These are phyloP conservation scores for Metschnikowia koreensis DNA, from an alignment of 805 yeast species.

Conservation along the genomic window DNA sequence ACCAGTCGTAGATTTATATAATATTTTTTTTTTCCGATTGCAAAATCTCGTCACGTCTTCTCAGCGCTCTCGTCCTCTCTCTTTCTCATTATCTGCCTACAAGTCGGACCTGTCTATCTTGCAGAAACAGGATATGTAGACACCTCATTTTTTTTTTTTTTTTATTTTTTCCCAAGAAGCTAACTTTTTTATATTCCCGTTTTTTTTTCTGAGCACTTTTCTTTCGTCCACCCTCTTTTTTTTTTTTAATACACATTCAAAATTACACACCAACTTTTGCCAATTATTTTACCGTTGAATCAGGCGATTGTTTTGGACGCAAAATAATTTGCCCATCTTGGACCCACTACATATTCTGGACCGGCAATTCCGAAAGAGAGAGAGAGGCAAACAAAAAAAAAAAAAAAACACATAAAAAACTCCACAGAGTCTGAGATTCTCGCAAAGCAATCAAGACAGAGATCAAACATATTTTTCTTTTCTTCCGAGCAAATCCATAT, in stretches of 20 bases:
- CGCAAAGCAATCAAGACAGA: too few relatives aligned
- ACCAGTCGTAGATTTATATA: too few relatives aligned
- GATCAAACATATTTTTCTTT: too few relatives aligned
- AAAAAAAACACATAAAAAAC: background rate
- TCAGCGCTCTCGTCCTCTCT: background rate
- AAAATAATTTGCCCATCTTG: too few relatives aligned
- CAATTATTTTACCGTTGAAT: background rate
- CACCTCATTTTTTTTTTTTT: constrained; percentile 7
- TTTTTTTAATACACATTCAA: background rate
- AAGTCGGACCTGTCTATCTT: constrained; percentile 1
- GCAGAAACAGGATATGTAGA: constrained; percentile 11
- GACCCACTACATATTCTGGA: too few relatives aligned
- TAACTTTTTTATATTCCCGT: background rate
- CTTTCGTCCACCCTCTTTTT: background rate
- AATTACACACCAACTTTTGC: background rate
- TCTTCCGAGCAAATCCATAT: constrained; percentile 67
- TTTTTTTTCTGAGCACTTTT: background rate
- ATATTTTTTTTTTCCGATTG: background rate
- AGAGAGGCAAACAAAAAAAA: too few relatives aligned
- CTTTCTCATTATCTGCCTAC: constrained; percentile 2
- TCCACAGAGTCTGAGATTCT: too few relatives aligned
- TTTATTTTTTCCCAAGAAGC: constrained; percentile 3
- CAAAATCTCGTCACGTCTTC: background rate
- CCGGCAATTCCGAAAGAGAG: too few relatives aligned
- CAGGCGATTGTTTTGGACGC: too few relatives aligned